Evolutionary conservation across 2,329 filamentous ascomycete species (phyloP), one percentile per base, ranked within the genome.

Genomic region (Fusarium sp.): DNA sequence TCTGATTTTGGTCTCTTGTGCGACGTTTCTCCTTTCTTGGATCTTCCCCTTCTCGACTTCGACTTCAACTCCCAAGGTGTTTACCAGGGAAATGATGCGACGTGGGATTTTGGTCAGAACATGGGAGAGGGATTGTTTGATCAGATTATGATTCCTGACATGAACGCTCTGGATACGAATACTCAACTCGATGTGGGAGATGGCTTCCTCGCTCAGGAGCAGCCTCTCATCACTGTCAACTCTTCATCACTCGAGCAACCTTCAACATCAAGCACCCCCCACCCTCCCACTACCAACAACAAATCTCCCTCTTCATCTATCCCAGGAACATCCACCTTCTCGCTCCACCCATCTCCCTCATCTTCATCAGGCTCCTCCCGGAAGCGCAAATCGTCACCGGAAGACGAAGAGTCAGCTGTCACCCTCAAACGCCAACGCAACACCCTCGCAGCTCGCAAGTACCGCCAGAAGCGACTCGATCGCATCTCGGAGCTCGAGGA

Each of bases 371-470:
- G 52, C 56, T 72, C 66, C 25, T 74, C 64, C n/a, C 71, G 18
- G 60, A 77, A 77, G 65, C 76, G 76, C 56, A 78, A 78, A 46
- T 64, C 68, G 6, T 72, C 78, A 4, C 67, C 71, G 8, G 72
- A 74, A 35, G 78, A 79, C 12, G 77, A 80, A 18, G 64, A 73
- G 21, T 70, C 70, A 7, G 69, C 72, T 32, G 73, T 79, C 9
- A 78, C 80, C 23, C 77, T 85, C 77, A 93, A 93, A 80, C 90
- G 92, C 33, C 88, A 89, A 69, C 88, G 89, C 69, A 93, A 94
- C 80, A 93, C 91, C 19, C 86, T 92, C 69, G 91, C 92, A n/a
- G 92, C 92, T 35, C 87, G 90, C 69, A 90, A 91, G 69, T 93
- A 93, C 79, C 89, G 92, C 32, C 91, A 93, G 79, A 92, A 92